Evolutionary conservation across 2,329 filamentous ascomycete species (phyloP).

Genomic region (Pseudopyricularia cyperi): DNA sequence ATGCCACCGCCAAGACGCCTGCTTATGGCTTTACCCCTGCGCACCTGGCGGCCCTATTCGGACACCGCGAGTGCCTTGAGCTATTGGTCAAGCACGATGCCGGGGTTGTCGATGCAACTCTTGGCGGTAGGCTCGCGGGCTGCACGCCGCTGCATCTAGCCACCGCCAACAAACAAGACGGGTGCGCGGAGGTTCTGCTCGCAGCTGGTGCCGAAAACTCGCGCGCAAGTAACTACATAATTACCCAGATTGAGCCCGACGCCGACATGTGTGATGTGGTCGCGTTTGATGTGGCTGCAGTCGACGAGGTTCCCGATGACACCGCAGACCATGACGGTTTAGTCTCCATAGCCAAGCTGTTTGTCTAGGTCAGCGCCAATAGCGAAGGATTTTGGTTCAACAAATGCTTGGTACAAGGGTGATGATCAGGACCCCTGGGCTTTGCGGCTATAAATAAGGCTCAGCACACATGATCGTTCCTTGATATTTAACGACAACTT

Average conservation of each 20-base stretch:
- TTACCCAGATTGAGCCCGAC: background rate
- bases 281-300: background rate
- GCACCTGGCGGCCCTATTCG: slow-evolving; percentile 1
- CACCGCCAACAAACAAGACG: background rate
- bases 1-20: background rate
- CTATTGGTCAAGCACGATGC: background rate
- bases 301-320: background rate
- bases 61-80: background rate
- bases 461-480: no score
- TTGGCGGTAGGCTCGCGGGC: background rate
- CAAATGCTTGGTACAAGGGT: no score
- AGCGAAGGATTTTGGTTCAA: no score
- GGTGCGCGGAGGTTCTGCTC: background rate
- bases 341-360: no score
- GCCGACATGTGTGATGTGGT: background rate
- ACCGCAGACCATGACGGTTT: background rate
- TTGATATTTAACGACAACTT: no score
- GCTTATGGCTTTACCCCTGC: background rate
- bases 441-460: no score
- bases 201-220: background rate
- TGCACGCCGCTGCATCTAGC: slow-evolving; percentile 1
- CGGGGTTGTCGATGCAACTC: background rate
- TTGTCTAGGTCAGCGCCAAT: no score
- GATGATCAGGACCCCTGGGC: no score
- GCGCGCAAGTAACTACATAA: background rate